Conservation (phyloP, 139 green algal species). For the Volvox reticuliferus region DNA sequence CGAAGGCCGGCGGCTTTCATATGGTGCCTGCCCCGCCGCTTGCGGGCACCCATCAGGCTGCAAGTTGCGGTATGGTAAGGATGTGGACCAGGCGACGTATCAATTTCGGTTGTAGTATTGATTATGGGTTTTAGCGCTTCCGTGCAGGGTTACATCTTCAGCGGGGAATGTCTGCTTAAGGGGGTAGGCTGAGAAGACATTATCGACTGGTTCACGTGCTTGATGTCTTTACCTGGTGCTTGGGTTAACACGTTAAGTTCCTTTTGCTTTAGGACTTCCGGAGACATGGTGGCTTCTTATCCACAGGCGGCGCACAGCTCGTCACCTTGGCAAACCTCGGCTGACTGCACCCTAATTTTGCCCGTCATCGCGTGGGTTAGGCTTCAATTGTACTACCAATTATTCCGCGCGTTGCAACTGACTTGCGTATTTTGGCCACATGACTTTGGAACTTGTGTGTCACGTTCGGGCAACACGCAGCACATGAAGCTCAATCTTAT, state of each 20-base stretch:
- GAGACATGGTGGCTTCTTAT: constrained; percentile 9
- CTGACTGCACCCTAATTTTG: not conserved
- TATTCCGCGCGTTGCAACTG: not conserved
- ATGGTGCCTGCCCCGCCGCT: not conserved
- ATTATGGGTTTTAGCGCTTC: not conserved
- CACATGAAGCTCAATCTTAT: not conserved
- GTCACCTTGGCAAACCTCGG: constrained; percentile 5
- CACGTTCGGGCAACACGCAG: not conserved
- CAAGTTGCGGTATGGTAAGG: not conserved
- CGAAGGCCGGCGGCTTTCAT: not conserved
- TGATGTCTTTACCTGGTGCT: not conserved
- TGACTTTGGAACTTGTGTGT: not conserved
- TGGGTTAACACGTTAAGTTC: not conserved
- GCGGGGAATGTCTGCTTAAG: not conserved
- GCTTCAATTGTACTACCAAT: not conserved
- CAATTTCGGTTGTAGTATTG: not conserved
- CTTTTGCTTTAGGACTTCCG: constrained; percentile 7
- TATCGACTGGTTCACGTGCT: constrained; percentile 4
- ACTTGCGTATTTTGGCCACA: not conserved
- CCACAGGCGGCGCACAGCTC: not conserved
- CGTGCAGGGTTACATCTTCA: too few relatives aligned
- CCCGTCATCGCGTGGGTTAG: not conserved
- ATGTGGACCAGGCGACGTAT: not conserved
- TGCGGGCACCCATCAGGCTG: not conserved
- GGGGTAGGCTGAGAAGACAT: not conserved